Percentiles rank a stretch among this genome's conserved stretches.
Conservation (phyloP, 768 basidiomycete species). For the Tricholoma terreum region DNA sequence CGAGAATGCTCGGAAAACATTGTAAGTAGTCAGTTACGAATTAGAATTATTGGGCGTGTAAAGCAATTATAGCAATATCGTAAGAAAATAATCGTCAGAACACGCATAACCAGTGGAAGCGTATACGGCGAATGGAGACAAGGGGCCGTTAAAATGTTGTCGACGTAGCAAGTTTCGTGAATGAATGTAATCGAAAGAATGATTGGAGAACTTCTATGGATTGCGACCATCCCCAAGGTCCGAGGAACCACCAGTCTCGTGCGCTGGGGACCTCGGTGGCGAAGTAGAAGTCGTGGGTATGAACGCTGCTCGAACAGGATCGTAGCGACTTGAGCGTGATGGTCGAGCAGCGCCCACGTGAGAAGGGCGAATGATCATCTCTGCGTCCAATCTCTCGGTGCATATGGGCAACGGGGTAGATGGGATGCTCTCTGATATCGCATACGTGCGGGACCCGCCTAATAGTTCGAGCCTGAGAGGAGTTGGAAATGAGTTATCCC, state of each 20-base stretch:
- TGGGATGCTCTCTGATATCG: constrained; percentile 27
- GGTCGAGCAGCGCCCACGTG: constrained; percentile 19
- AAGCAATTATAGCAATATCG: not conserved
- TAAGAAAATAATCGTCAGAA: not conserved
- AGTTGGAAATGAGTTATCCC: constrained; percentile 47
- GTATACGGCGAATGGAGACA: constrained; percentile 4
- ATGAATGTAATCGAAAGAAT: constrained; percentile 1
- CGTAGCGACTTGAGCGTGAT: constrained; percentile 45
- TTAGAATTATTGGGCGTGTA: not conserved
- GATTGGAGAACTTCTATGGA: not conserved
- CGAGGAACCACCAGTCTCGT: constrained; percentile 18
- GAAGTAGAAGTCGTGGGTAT: constrained; percentile 29
- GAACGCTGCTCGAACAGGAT: constrained; percentile 48
- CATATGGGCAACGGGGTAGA: constrained; percentile 14
- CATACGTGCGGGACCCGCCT: constrained; percentile 33
- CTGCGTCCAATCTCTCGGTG: not conserved
- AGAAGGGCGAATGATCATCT: not conserved
- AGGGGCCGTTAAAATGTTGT: constrained; percentile 9
- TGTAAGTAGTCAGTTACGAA: not conserved
- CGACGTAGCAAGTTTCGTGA: constrained; percentile 14
- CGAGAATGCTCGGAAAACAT: not conserved
- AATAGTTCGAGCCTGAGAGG: constrained; percentile 35
- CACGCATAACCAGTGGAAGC: constrained; percentile 3
- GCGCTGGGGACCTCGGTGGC: constrained; percentile 19
- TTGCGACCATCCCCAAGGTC: constrained; percentile 17